Evolutionary conservation across 257 asterid species (phyloP).

Genomic region (Solanum corneliomulleri): DNA sequence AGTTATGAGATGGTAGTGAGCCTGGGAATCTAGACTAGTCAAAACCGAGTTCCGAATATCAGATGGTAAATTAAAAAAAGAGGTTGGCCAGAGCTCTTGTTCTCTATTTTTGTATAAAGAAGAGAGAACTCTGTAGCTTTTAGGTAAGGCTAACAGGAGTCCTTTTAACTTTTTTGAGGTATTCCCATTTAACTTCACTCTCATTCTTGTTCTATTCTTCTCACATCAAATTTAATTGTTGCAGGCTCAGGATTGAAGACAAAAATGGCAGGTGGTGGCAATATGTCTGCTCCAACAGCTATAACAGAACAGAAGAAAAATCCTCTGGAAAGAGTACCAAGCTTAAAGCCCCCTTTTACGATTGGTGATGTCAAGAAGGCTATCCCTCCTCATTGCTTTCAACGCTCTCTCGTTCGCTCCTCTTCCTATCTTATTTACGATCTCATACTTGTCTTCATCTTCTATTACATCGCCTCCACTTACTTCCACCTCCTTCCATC

Average conservation of each 20-base stretch:
- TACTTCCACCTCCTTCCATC: neutral
- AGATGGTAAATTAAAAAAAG: neutral
- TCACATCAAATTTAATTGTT: neutral
- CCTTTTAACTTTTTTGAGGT: neutral
- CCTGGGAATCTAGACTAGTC: too few species aligned
- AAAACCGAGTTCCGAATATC: neutral
- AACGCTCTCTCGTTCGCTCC: neutral
- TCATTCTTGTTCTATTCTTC: too few species aligned
- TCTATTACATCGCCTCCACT: neutral
- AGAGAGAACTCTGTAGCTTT: neutral
- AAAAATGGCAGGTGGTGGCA: neutral
- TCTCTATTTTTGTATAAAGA: neutral
- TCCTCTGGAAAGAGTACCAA: neutral
- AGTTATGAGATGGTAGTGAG: too few species aligned
- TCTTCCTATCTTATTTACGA: neutral
- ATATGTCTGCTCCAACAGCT: neutral
- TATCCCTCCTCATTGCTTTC: neutral
- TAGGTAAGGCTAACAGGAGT: neutral
- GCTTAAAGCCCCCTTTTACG: neutral
- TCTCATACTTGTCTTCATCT: neutral
- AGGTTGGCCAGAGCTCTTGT: neutral
- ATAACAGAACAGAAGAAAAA: neutral
- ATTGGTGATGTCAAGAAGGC: neutral
- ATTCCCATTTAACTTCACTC: neutral
- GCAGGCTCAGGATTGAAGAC: accelerated